phyloP scores from a whole-genome alignment of 805 yeast species.

The Saturnispora sanitii region DNA sequence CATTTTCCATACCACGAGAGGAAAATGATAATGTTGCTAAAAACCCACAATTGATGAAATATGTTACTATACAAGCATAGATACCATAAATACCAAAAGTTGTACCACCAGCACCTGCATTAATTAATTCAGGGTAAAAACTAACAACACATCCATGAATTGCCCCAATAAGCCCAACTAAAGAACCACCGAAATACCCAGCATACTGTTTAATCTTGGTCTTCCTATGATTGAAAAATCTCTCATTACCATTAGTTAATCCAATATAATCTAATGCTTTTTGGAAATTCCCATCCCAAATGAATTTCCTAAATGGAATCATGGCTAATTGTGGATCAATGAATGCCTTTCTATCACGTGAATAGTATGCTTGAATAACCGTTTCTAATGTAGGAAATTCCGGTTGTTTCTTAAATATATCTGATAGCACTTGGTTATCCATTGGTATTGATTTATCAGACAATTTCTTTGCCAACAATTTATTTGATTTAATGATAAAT shows the following conservation, averaged over 20 bases:
- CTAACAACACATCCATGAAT: conserved; percentile 38
- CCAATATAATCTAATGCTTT: conserved; percentile 51
- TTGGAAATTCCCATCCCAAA: conserved; percentile 48
- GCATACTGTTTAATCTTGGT: conserved; percentile 23
- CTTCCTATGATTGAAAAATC: conserved; percentile 33
- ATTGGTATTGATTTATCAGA: conserved; percentile 15
- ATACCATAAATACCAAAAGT: conserved; percentile 29
- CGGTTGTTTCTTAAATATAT: conserved; percentile 21
- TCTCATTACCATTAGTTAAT: conserved; percentile 46
- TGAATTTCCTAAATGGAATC: conserved; percentile 54
- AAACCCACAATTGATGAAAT: conserved; percentile 37
- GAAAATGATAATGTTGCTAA: conserved; percentile 36
- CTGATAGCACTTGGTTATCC: conserved; percentile 15
- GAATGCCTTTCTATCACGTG: conserved; percentile 12
- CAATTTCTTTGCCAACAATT: conserved; percentile 14
- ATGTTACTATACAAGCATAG: conserved; percentile 40
- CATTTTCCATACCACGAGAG: conserved; percentile 38
- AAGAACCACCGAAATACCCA: conserved; percentile 34
- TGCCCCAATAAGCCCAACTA: conserved; percentile 31
- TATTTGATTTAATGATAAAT: conserved; percentile 17
- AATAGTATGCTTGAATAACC: conserved; percentile 21
- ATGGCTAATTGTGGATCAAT: conserved; percentile 36
- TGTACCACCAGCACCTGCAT: conserved; percentile 26
- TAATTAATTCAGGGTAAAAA: conserved; percentile 25
- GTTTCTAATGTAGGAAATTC: conserved; percentile 17